Percentiles rank a stretch among this genome's conserved stretches.
Conservation (phyloP, 306 rosid species). For the Aeschynomene evenia region DNA sequence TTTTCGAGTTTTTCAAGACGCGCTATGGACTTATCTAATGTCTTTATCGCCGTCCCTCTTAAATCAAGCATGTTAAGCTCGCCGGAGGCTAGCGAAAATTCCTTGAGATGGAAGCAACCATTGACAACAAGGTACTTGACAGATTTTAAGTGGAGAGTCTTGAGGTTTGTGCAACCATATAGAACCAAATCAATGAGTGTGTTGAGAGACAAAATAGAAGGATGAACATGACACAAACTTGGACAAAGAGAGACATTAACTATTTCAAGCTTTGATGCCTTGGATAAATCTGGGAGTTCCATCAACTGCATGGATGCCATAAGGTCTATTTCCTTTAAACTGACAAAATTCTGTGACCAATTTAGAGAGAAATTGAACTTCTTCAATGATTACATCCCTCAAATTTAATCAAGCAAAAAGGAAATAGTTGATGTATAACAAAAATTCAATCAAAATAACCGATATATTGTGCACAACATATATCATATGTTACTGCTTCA, state of each 20-base stretch:
- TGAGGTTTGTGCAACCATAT: not conserved
- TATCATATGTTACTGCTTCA: no score
- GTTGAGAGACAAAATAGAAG: not conserved
- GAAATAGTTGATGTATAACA: no score
- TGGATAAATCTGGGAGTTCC: not conserved
- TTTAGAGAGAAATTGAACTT: not conserved
- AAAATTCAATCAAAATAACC: no score
- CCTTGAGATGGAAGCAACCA: not conserved
- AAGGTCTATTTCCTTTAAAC: not conserved
- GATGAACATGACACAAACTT: not conserved
- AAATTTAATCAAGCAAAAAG: not conserved
- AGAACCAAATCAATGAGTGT: not conserved
- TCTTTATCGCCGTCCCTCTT: slow-evolving; percentile 1
- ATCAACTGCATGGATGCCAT: not conserved
- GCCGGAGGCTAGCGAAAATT: not conserved
- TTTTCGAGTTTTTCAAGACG: not conserved
- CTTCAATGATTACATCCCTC: not conserved
- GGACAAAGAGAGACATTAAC: not conserved
- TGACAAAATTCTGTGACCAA: not conserved
- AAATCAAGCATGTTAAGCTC: not conserved
- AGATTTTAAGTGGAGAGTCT: not conserved
- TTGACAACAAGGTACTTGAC: rapidly evolving
- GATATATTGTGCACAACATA: no score
- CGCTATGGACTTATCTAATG: slow-evolving; percentile 1
- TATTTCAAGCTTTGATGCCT: slow-evolving; percentile 12